A percentile compares a stretch with the other conserved stretches of the same genome.
phyloP scores from a whole-genome alignment of 164 flowering plant species.

The Vitis amurensis region DNA sequence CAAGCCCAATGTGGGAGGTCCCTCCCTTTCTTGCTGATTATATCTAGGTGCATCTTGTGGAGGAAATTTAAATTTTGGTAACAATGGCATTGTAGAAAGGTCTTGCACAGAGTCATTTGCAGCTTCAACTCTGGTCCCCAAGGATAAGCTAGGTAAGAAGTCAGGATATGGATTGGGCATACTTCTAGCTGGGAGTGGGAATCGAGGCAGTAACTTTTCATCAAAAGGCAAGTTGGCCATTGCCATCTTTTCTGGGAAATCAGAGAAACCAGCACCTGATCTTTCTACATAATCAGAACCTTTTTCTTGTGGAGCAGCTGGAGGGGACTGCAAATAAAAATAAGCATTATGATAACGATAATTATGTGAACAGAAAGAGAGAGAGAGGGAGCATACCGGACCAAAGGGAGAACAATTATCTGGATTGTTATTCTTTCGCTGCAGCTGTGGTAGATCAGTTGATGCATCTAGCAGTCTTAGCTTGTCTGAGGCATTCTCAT shows the following conservation, averaged over 20 bases:
- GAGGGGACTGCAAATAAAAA: conserved; percentile 54
- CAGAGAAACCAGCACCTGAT: conserved; percentile 37
- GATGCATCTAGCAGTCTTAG: conserved; percentile 30
- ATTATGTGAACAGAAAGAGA: background rate
- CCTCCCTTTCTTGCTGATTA: conserved; percentile 51
- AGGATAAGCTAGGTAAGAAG: conserved; percentile 59
- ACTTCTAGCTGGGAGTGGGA: conserved; percentile 42
- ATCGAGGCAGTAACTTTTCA: conserved; percentile 48
- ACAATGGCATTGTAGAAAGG: conserved; percentile 54
- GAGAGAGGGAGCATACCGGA: conserved; percentile 42
- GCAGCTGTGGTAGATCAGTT: conserved; percentile 33
- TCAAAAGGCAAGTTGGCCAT: conserved; percentile 58
- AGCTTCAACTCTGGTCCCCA: conserved; percentile 56
- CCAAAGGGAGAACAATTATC: conserved; percentile 39
- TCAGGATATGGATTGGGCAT: conserved; percentile 44
- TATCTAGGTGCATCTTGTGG: conserved; percentile 38
- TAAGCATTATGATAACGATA: background rate
- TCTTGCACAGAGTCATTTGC: conserved; percentile 33
- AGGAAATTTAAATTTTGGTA: conserved; percentile 63
- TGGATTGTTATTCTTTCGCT: conserved; percentile 26
- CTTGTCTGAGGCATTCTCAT: conserved; percentile 36
- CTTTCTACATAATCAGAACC: conserved; percentile 31
- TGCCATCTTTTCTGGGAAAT: conserved; percentile 54
- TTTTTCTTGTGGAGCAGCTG: conserved; percentile 37
- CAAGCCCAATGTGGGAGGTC: conserved; percentile 52